phyloP scores from a whole-genome alignment of 148 eudicot genomes.

The Dianthus caryophyllus region DNA sequence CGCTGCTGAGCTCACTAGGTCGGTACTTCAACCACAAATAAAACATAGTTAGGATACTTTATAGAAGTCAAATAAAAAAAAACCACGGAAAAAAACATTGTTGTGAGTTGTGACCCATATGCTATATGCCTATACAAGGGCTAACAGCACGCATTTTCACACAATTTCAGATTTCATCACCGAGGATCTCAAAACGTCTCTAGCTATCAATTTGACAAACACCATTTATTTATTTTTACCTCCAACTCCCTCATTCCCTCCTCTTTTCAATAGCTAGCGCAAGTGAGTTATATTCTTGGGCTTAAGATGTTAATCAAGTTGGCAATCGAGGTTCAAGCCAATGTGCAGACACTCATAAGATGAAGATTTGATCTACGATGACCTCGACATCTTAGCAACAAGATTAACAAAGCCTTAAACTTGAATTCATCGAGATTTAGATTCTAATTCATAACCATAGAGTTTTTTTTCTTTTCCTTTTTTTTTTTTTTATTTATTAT shows the following conservation, averaged over 20 bases:
- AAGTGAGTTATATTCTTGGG: background rate
- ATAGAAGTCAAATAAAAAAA: background rate
- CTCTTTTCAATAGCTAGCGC: background rate
- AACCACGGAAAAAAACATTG: background rate
- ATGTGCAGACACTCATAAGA: background rate
- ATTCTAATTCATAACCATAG: too few relatives aligned
- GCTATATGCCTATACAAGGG: background rate
- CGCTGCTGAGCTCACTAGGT: conserved; percentile 84
- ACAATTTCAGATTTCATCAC: background rate
- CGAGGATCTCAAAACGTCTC: background rate
- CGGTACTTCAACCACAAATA: conserved; percentile 45
- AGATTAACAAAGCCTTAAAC: too few relatives aligned
- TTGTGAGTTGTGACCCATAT: background rate
- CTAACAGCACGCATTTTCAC: background rate
- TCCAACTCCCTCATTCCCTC: background rate
- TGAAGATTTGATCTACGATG: background rate
- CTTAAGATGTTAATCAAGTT: too few relatives aligned
- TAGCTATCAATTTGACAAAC: background rate
- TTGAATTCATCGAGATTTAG: too few relatives aligned
- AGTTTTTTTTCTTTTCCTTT: too few relatives aligned
- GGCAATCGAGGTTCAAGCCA: too few relatives aligned
- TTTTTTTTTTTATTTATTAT: too few relatives aligned
- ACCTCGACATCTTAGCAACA: too few relatives aligned
- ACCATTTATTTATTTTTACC: background rate
- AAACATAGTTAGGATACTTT: background rate